Conservation (phyloP, 2,329 filamentous ascomycete genomes). For the Pseudocercospora macadamiae region DNA sequence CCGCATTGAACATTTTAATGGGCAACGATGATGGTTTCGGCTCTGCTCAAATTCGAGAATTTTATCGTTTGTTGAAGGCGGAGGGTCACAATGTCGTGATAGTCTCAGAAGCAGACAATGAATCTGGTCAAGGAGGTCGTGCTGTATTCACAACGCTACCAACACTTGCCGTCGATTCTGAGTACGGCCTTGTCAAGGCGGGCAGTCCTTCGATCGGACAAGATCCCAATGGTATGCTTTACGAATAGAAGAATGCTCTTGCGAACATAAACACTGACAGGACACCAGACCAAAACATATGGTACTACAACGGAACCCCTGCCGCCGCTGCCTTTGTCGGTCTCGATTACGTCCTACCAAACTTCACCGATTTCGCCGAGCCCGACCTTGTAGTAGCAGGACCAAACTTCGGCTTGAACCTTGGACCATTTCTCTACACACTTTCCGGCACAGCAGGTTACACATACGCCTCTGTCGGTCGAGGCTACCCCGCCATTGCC, state of each 20-base stretch:
- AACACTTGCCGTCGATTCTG: conserved; percentile 46
- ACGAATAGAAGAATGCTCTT: too few relatives aligned
- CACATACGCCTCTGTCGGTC: conserved; percentile 52
- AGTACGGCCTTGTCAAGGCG: conserved; percentile 52
- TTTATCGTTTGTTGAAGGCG: conserved; percentile 43
- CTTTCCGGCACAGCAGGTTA: conserved; percentile 56
- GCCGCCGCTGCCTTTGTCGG: conserved; percentile 60
- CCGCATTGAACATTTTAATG: conserved; percentile 41
- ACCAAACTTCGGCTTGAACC: conserved; percentile 60
- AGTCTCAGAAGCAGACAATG: conserved; percentile 46
- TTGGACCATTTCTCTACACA: conserved; percentile 59
- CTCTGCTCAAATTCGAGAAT: conserved; percentile 41
- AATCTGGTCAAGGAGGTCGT: conserved; percentile 52
- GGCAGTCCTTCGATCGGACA: conserved; percentile 54
- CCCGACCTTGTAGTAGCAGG: conserved; percentile 60
- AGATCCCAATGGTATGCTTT: conserved; percentile 44
- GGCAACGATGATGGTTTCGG: conserved; percentile 46
- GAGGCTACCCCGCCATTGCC: conserved; percentile 54
- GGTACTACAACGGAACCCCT: conserved; percentile 65
- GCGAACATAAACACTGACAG: not conserved
- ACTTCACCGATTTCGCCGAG: conserved; percentile 51
- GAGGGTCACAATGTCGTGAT: conserved; percentile 47
- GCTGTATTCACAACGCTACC: conserved; percentile 48
- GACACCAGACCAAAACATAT: conserved; percentile 58
- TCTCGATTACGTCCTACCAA: conserved; percentile 52